Conservation (phyloP, 192 early-diverging fungal species). For the Mortierella claussenii region DNA sequence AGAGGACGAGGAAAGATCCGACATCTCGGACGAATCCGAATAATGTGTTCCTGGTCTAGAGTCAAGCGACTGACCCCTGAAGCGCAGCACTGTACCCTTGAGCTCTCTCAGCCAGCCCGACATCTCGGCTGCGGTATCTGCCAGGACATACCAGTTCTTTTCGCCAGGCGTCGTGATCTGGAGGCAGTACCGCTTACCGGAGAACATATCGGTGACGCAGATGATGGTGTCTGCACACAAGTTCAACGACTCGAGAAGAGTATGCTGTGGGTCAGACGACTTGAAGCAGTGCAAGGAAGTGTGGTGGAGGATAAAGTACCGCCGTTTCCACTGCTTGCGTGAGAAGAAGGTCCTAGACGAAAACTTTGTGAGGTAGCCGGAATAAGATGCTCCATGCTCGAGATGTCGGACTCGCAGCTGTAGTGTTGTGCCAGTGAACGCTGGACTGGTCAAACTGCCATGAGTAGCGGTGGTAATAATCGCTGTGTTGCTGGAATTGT, state of each 20-base stretch:
- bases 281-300: slow-evolving; percentile 57
- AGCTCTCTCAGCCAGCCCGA: slow-evolving; percentile 51
- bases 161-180: slow-evolving; percentile 49
- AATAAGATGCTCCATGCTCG: slow-evolving; percentile 17
- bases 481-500: background rate
- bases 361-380: slow-evolving; percentile 50
- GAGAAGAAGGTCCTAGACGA: slow-evolving; percentile 46
- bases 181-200: slow-evolving; percentile 51
- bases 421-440: background rate
- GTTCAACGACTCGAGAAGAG: slow-evolving; percentile 43
- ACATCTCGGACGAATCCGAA: slow-evolving; percentile 42
- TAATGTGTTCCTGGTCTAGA: slow-evolving; percentile 30
- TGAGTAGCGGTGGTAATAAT: background rate
- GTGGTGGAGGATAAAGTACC: slow-evolving; percentile 52
- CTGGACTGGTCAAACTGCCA: too few species aligned
- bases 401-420: slow-evolving; percentile 39
- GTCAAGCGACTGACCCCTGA: slow-evolving; percentile 5
- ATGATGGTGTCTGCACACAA: slow-evolving; percentile 51
- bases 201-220: slow-evolving; percentile 57
- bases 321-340: slow-evolving; percentile 56
- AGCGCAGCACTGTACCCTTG: slow-evolving; percentile 47
- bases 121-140: slow-evolving; percentile 53
- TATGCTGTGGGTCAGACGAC: slow-evolving; percentile 41
- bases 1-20: slow-evolving; percentile 25
- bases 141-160: slow-evolving; percentile 57